Evolutionary conservation across 1,284 basidiomycete genomes (phyloP), one percentile per base, ranked within the genome.

Genomic region (Butyriboletus appendiculatus): DNA sequence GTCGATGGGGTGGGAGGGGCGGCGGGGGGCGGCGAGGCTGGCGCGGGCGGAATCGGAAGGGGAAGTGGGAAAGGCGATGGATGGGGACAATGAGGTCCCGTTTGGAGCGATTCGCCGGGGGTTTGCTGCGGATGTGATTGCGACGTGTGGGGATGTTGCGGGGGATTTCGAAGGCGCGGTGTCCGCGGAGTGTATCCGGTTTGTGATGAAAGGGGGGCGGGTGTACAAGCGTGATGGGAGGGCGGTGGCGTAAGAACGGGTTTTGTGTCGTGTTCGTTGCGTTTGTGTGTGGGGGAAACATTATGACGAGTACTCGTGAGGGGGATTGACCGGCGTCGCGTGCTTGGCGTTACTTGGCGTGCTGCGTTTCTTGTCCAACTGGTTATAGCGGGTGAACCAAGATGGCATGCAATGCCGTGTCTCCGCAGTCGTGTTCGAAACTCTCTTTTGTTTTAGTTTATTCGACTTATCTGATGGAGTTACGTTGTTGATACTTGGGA

Each of bases 111-210:
- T 85, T 33, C 68, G 66, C 44, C 67, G 67, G 45, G 82, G 84
- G 4, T 86, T 81, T 68, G 77, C 80, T 10, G 85, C 82, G 35
- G 85, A 86, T 66, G 70, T 86, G 44, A 75, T 85, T 53, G 82
- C 76, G 15, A 74, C 80, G 16, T 67, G 67, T 20, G 80, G 80
- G 14, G 75, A 79, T 59, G 55, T 84, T n/a, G 76, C 76, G 55
- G 64, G 71, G 18, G 75, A 80, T 37, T 85, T 85, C 62, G 76
- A 76, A 52, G 58, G 66, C 22, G 79, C 82, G 5, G 70, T 86
- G 15, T 64, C 70, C 54, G 67, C 72, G 56, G 69, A 70, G 32
- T 70, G 70, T 39, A 78, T 85, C 30, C 63, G 62, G 28, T 82
- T 84, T 62, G 82, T 84, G 38, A 84, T 86, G 81, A 85, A 84